Evolutionary conservation across 768 basidiomycete genomes (phyloP), one percentile per base, ranked within the genome.

Genomic region (Russula sp.): DNA sequence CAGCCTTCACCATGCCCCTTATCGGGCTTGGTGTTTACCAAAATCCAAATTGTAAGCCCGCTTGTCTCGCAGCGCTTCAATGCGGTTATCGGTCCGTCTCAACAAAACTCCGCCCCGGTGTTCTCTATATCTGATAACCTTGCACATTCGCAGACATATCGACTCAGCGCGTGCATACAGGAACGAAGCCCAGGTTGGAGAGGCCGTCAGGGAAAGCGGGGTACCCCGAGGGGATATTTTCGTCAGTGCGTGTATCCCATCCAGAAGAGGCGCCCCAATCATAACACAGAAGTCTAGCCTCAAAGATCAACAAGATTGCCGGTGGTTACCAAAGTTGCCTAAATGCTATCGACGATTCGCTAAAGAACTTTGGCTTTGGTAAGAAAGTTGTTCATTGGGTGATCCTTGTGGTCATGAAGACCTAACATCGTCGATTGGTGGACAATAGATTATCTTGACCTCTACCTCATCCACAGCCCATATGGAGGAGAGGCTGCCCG

Each of bases 391-490:
- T 50, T 11, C 27, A 13, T 31, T 5, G 1, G 10, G 35, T 7
- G 16, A 22, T 6, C 2, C 7, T 34, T 6, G 49, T 34, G 18
- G 6, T 10, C 3, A 18, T 22, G n/a, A 52, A 59, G 18, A 14
- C 40, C n/a, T 34, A 45, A 31, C 39, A 59, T 31, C 42, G 13
- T 56, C 40, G 8, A n/a, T 44, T 31, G 22, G 47, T 58, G 34
- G 34, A 32, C n/a, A 55, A 10, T 60, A 86, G 83, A 79, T 35
- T 85, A 86, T 69, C 75, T 87, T 40, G 90, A 92, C 73, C 77
- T 92, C 31, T 91, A 86, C 73, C 78, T 94, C 45, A 88, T 93
- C 34, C 90, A 94, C 66, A 85, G 87, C 63, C 85, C 91, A 0
- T 73, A 78, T 6, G 81, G 84, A 18, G 89, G 88, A 6, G 81